A percentile compares a stretch with the other conserved stretches of the same genome.
phyloP scores from a whole-genome alignment of 73 alveolate species.

The Tetrahymena borealis region DNA sequence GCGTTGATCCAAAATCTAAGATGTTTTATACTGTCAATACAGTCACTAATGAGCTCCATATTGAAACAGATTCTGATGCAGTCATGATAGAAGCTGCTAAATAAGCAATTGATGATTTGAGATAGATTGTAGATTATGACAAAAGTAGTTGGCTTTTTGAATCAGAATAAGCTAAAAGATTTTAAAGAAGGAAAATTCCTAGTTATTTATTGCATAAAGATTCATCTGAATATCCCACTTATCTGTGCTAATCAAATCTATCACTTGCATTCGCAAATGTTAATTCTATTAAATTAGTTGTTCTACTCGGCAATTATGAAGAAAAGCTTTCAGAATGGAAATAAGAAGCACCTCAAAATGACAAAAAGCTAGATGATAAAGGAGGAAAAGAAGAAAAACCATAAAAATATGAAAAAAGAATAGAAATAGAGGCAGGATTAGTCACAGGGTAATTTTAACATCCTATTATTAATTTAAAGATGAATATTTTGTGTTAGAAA shows the following conservation, averaged over 20 bases:
- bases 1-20: background rate
- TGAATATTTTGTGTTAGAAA: background rate
- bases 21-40: background rate
- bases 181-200: slow-evolving; percentile 35
- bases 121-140: background rate
- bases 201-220: slow-evolving; percentile 37
- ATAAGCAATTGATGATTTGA: background rate
- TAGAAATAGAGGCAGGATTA: slow-evolving; percentile 33
- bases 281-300: slow-evolving; percentile 50
- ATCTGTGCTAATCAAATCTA: slow-evolving; percentile 35
- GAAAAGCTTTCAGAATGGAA: slow-evolving; percentile 3
- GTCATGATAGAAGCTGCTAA: background rate
- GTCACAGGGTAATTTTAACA: slow-evolving; percentile 4
- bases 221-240: slow-evolving; percentile 38
- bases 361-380: background rate
- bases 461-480: background rate
- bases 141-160: slow-evolving; percentile 38
- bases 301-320: slow-evolving; percentile 50
- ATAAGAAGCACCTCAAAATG: background rate
- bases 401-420: slow-evolving; percentile 4
- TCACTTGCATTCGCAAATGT: slow-evolving; percentile 70
- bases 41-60: background rate
- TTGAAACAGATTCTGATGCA: background rate
- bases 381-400: background rate
- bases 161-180: slow-evolving; percentile 17